Base-by-base conservation (phyloP, 768 basidiomycete genomes). In the Baorangia bicolor region DNA sequence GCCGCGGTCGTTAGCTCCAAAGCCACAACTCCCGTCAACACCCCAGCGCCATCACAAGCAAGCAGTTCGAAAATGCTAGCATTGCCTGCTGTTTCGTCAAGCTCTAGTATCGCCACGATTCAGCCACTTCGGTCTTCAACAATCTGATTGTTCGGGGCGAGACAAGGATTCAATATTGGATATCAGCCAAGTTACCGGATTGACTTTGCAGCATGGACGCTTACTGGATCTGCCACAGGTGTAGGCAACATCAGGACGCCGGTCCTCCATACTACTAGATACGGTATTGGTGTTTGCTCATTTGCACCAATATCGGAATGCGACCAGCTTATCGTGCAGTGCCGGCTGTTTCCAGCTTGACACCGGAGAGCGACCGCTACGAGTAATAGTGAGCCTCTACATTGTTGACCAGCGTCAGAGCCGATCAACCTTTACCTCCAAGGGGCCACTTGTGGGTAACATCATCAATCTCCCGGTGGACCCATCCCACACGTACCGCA, bases 401-500 rank as follows among this genome's bases (percentile, higher is more conserved):
- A 21, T 33, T 12, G 5, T 12, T 11, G n/a, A 13, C 28, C 28
- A 30, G 11, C 6, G 21, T 8, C 20, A 33, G 20, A 23, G 3
- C 18, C 5, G 21, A 23, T 33, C 33, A 8, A 18, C n/a, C 11
- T 16, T 25, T 12, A 48, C 33, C 48, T 51, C 23, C 13, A 7
- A 23, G 13, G 30, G 20, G 3, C 10, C 48, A 21, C 18, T 37
- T 6, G 46, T 16, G 12, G 57, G 23, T 10, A 34, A 20, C 18
- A 10, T 7, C 38, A 23, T 52, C 43, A 58, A 37, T 13, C 20
- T 45, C 28, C 27, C 34, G 0, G 14, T 12, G 14, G 49, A 45
- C 14, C 34, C 45, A 30, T 60, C 47, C 58, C 58, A 60, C 28
- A 49, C 13, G 11, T 59, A 60, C 51, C 38, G 51, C 25, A 41